phyloP scores from a whole-genome alignment of 768 basidiomycete species.

The Tremella fuciformis region DNA sequence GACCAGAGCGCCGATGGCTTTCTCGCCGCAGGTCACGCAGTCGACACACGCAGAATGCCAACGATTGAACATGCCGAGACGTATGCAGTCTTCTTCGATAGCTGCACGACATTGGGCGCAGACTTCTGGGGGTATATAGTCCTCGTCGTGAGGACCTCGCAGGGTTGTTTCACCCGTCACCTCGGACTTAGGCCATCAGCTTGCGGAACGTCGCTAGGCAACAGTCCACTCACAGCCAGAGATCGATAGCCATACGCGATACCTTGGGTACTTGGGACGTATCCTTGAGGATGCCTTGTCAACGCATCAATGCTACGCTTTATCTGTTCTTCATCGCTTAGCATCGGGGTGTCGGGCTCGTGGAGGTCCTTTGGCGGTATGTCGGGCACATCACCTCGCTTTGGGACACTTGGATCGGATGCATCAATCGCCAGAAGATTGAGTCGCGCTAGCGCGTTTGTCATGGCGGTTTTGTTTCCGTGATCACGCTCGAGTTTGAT shows the following conservation, averaged over 20 bases:
- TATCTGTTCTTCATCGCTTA: conserved; percentile 56
- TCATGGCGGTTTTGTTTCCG: conserved; percentile 74
- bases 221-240: conserved; percentile 71
- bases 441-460: conserved; percentile 85
- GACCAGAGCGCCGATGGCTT: conserved; percentile 58
- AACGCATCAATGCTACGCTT: conserved; percentile 36
- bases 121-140: conserved; percentile 60
- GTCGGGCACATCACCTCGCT: conserved; percentile 36
- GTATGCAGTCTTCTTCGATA: conserved; percentile 95
- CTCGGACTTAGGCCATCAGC: conserved; percentile 33
- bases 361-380: conserved; percentile 16
- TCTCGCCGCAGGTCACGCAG: conserved; percentile 74
- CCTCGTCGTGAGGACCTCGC: conserved; percentile 41
- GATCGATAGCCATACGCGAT: conserved; percentile 92
- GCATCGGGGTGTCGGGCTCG: conserved; percentile 40
- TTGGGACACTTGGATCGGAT: conserved; percentile 49
- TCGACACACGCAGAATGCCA: conserved; percentile 97
- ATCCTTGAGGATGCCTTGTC: conserved; percentile 48
- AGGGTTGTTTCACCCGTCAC: conserved; percentile 49
- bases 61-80: conserved; percentile 89
- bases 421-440: conserved; percentile 72
- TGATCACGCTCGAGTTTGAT: conserved; percentile 92
- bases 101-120: conserved; percentile 84
- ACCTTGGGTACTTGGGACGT: conserved; percentile 74
- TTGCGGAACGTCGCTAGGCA: conserved; percentile 13